These are phyloP conservation scores for Penicillium maclennaniae DNA, from an alignment of 495 filamentous ascomycete genomes.

Conservation along the genomic window DNA sequence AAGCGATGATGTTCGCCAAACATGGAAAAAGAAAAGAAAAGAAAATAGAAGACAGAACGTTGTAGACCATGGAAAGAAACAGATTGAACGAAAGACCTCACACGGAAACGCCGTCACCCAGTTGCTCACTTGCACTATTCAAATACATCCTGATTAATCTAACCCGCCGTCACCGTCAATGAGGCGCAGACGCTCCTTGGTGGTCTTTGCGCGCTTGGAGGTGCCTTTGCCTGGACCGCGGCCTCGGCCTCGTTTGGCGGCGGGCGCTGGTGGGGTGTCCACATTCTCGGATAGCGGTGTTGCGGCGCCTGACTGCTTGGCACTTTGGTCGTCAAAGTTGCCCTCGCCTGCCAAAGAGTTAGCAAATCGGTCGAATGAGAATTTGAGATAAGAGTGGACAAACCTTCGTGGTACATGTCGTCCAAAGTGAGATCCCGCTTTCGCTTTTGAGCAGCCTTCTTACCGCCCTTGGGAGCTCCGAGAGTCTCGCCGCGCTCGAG, in stretches of 20 bases:
- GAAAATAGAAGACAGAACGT: constrained; percentile 6
- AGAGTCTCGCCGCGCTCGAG: constrained; percentile 51
- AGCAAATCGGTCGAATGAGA: constrained; percentile 10
- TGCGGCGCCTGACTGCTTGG: constrained; percentile 76
- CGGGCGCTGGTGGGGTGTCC: constrained; percentile 41
- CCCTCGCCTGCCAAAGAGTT: constrained; percentile 69
- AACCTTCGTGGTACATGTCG: constrained; percentile 98
- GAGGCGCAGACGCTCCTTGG: constrained; percentile 81
- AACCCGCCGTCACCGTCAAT: constrained; percentile 71
- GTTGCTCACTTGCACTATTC: constrained; percentile 25
- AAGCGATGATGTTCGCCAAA: constrained; percentile 9
- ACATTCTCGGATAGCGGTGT: constrained; percentile 66
- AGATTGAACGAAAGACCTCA: constrained; percentile 5
- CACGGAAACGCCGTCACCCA: constrained; percentile 32
- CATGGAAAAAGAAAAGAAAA: constrained; percentile 12
- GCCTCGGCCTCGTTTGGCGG: constrained; percentile 52
- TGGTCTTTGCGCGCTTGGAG: constrained; percentile 85
- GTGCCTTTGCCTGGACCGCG: constrained; percentile 46
- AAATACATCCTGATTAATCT: constrained; percentile 20
- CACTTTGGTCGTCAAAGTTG: constrained; percentile 79
- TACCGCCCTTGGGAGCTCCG: constrained; percentile 52
- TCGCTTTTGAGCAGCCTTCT: constrained; percentile 53
- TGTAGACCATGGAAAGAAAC: constrained; percentile 3
- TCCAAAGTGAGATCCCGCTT: constrained; percentile 83
- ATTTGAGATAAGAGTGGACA: not conserved